phyloP scores from a whole-genome alignment of 2,329 filamentous ascomycete genomes.

The Ambrosiella cleistominuta region DNA sequence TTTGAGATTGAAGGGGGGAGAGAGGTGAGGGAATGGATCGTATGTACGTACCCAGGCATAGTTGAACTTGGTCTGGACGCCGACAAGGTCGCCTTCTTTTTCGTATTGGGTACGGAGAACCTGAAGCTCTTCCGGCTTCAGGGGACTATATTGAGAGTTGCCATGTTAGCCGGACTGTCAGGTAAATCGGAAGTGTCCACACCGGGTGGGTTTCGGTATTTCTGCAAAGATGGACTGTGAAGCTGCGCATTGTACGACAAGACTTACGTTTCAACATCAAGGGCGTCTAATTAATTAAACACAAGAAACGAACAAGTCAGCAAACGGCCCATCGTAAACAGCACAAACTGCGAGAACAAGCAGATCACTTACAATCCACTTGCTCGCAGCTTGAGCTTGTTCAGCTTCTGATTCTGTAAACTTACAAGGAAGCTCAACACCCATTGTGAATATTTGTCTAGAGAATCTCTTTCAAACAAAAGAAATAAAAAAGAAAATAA shows the following conservation, averaged over 20 bases:
- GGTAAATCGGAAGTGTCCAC: background rate
- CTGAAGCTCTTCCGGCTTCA: slow-evolving; percentile 81
- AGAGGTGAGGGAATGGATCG: background rate
- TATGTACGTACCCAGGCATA: slow-evolving; percentile 68
- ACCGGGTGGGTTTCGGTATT: no score
- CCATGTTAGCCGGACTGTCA: background rate
- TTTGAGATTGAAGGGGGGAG: background rate
- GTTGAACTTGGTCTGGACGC: slow-evolving; percentile 98
- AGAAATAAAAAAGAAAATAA: background rate
- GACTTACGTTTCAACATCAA: slow-evolving; percentile 81
- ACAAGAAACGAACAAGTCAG: background rate
- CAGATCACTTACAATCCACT: no score
- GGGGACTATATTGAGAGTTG: slow-evolving; percentile 39
- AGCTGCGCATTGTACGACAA: no score
- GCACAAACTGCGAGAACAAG: background rate
- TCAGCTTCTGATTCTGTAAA: slow-evolving; percentile 4
- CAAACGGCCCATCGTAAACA: background rate
- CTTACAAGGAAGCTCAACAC: slow-evolving; percentile 32
- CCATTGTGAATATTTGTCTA: slow-evolving; percentile 22
- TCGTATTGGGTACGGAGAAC: slow-evolving; percentile 90
- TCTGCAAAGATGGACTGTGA: background rate
- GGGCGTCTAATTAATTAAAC: slow-evolving; percentile 50
- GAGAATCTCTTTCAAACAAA: background rate
- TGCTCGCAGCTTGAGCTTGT: background rate
- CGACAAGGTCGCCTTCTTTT: slow-evolving; percentile 92